Evolutionary conservation across 331 rosid genomes (phyloP).

Genomic region (Ulmus americana): DNA sequence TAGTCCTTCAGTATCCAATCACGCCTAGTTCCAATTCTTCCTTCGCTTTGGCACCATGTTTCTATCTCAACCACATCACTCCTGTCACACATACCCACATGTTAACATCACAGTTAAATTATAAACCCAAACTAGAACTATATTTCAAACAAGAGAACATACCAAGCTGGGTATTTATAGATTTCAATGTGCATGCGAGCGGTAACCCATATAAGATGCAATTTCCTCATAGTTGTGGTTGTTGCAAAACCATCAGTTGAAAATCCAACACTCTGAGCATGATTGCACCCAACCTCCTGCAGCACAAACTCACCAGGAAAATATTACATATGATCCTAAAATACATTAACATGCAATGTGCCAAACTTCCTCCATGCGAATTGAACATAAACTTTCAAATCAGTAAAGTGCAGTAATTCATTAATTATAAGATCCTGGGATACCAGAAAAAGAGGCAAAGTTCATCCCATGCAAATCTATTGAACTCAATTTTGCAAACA

Average conservation of each 20-base stretch:
- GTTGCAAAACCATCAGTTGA: constrained; percentile 96
- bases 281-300: constrained; percentile 97
- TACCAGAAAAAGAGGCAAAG: not conserved
- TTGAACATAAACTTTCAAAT: not conserved
- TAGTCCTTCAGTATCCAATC: constrained; percentile 83
- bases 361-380: not conserved
- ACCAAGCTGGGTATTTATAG: constrained; percentile 97
- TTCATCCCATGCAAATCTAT: not conserved
- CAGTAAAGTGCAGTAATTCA: not conserved
- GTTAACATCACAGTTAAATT: not conserved
- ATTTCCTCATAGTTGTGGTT: constrained; percentile 84
- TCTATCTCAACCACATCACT: constrained; percentile 96
- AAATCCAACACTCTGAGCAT: constrained; percentile 92
- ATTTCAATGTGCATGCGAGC: constrained; percentile 99
- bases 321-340: too few species aligned
- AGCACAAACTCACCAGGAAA: constrained; percentile 18
- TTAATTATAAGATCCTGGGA: not conserved
- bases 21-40: constrained; percentile 91
- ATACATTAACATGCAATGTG: not conserved
- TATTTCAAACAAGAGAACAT: constrained; percentile 13
- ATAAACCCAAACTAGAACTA: not conserved
- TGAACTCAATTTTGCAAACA: not conserved
- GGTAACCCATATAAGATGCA: constrained; percentile 94
- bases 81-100: constrained; percentile 42
- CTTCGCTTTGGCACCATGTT: constrained; percentile 97